Evolutionary conservation across 1,284 basidiomycete genomes (phyloP).

Genomic region (Moesziomyces sp.): DNA sequence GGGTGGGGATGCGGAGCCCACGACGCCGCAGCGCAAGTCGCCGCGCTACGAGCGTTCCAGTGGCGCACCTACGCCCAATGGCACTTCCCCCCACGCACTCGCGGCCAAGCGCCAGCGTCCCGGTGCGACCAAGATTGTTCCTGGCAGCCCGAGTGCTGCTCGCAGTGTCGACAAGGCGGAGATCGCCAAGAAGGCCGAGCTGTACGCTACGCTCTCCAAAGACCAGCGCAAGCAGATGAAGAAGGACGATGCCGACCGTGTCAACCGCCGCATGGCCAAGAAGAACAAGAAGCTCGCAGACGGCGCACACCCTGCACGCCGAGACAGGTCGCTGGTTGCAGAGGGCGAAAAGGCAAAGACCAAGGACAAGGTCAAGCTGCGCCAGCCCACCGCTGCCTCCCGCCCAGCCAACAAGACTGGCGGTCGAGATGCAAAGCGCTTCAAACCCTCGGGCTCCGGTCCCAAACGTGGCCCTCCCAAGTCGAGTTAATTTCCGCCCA

Average conservation of each 20-base stretch:
- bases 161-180: conserved; percentile 8
- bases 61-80: conserved; percentile 64
- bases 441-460: conserved; percentile 11
- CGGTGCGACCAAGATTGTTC: conserved; percentile 12
- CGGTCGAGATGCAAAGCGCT: conserved; percentile 13
- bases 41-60: conserved; percentile 44
- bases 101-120: conserved; percentile 4
- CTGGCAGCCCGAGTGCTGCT: conserved; percentile 18
- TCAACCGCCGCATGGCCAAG: conserved; percentile 60
- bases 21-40: conserved; percentile 30
- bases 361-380: conserved; percentile 38
- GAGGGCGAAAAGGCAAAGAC: conserved; percentile 45
- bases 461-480: conserved; percentile 14
- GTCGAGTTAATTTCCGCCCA: conserved; percentile 10
- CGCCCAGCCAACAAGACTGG: conserved; percentile 1
- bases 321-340: conserved; percentile 18
- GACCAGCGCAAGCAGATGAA: conserved; percentile 59
- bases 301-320: not conserved
- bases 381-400: conserved; percentile 17
- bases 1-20: conserved; percentile 8
- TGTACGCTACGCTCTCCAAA: conserved; percentile 51
- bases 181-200: conserved; percentile 40
- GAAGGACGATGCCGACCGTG: conserved; percentile 55
- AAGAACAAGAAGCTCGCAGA: conserved; percentile 54
- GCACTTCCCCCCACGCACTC: conserved; percentile 50